Evolutionary conservation across 768 basidiomycete species (phyloP).

Genomic region (Suillus lakei): DNA sequence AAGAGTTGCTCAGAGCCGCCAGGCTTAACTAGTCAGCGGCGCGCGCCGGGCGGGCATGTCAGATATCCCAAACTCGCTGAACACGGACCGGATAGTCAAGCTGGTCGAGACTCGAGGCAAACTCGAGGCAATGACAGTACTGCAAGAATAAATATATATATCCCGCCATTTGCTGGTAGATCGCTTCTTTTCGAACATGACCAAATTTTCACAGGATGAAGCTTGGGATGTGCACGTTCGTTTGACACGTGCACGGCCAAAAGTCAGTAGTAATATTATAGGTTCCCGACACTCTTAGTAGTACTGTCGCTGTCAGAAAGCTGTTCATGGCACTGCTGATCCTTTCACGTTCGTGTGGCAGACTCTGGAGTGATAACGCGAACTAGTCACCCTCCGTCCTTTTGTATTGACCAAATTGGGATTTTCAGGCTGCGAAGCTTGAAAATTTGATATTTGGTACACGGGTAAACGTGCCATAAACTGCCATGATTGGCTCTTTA

Average conservation of each 20-base stretch:
- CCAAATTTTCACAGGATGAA: background rate
- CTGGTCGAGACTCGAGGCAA: too few species aligned
- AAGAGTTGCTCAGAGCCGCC: too few species aligned
- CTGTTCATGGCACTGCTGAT: background rate
- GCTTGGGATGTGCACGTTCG: background rate
- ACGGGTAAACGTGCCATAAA: constrained; percentile 5
- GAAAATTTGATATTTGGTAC: background rate
- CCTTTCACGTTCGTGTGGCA: background rate
- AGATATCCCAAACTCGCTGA: background rate
- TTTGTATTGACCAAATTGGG: background rate
- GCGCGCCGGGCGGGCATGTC: background rate
- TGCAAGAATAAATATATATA: background rate
- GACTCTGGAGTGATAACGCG: background rate
- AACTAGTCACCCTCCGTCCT: background rate
- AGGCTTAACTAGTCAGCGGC: too few species aligned
- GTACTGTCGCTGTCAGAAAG: background rate
- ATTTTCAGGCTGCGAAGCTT: background rate
- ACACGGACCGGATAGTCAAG: background rate
- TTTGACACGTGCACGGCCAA: background rate
- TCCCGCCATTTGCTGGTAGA: background rate
- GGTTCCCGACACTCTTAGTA: background rate
- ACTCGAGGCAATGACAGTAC: too few species aligned
- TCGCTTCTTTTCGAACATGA: background rate
- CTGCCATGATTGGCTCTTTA: constrained; percentile 1
- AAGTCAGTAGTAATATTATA: background rate